Base-by-base conservation (phyloP, 1,284 basidiomycete genomes). In the Coniferiporia sulphurascens region DNA sequence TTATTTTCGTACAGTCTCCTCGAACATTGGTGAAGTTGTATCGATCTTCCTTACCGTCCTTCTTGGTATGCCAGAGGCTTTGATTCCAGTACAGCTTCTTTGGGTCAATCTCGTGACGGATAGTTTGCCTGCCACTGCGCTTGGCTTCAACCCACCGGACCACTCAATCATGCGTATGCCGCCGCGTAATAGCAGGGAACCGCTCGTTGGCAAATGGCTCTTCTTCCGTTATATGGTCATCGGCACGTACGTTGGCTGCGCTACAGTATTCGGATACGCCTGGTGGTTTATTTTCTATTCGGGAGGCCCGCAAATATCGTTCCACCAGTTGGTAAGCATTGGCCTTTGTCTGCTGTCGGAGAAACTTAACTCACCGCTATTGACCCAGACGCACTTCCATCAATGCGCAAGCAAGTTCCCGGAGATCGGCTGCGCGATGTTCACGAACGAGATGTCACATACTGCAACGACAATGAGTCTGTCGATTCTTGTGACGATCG, bases 241-340 rank as follows among this genome's bases (percentile, higher is more conserved):
- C 63, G 97, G 96, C 6, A 81, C 82, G 46, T 99, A 98, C 69
- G 96, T 99, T 57, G 96, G 97, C 44, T 85, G 85, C 53, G 95
- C 95, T 1, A 98, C 97, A 8, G 95, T 98, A 46, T 93, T 90
- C 65, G 96, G 95, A 49, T 98, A 98, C 70, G 95, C 93, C 0
- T 99, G 96, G 96, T 98, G 96, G 96, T 99, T 98, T 78, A 79
- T 97, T 68, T 90, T 85, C 73, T 98, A 98, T 73, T 69, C 80
- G 22, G 87, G 82, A 51, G 96, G 96, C 0, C 96, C 96, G 1
- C 92, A 95, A 71, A 98, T 99, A 70, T 80, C 89, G 13, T 98
- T 93, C 79, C 78, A 93, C 69, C 93, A 98, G 75, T 78, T 99
- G 66, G 93, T 95, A 67, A 72, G 91, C 81, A 58, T 54, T 58